Percentiles rank a stretch among this genome's conserved stretches.
Conservation (phyloP, 164 flowering plant species). For the Cinnamomum chago region DNA sequence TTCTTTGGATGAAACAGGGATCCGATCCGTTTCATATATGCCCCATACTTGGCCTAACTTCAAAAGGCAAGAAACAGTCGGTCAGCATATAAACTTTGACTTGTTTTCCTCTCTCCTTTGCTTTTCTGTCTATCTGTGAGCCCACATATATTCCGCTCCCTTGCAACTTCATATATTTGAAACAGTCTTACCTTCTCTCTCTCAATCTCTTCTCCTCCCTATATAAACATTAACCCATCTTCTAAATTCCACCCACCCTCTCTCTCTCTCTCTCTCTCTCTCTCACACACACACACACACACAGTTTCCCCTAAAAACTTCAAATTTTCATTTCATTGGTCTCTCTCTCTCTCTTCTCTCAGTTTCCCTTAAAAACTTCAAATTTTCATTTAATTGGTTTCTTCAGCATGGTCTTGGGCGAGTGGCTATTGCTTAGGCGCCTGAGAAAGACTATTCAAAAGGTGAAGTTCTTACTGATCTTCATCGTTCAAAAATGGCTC, state of each 20-base stretch:
- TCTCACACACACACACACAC: no score
- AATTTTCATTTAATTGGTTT: background rate
- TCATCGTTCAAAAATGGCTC: slow-evolving; percentile 19
- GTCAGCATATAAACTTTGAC: no score
- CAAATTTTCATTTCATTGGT: background rate
- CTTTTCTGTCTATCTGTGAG: background rate
- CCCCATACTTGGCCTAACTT: no score
- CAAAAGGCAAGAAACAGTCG: no score
- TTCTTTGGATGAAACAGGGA: no score
- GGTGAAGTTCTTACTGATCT: slow-evolving; percentile 22
- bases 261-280: background rate
- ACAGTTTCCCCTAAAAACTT: no score
- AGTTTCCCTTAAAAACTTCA: background rate
- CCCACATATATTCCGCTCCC: background rate
- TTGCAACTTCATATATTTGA: background rate
- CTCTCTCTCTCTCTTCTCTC: no score
- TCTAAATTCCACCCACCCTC: background rate
- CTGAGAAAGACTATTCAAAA: slow-evolving; percentile 41
- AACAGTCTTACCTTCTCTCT: background rate
- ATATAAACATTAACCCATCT: background rate
- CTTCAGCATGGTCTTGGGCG: slow-evolving; percentile 24
- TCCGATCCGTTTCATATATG: no score
- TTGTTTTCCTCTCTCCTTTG: no score
- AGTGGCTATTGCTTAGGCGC: slow-evolving; percentile 22
- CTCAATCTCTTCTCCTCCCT: background rate